A percentile compares a stretch with the other conserved stretches of the same genome.
phyloP scores from a whole-genome alignment of 768 basidiomycete species.

The Tylopilus rubrobrunneus region DNA sequence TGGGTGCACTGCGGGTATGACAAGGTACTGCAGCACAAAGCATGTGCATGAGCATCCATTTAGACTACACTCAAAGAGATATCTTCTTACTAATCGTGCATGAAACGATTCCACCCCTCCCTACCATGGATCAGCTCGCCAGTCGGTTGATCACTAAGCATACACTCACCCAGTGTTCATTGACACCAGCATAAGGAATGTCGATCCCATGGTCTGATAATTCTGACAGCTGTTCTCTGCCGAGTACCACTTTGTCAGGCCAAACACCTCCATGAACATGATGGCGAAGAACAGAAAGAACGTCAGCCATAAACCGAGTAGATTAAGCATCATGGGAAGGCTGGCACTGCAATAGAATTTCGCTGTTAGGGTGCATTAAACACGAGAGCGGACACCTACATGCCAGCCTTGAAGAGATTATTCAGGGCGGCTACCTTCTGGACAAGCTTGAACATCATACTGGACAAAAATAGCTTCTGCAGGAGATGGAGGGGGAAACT shows the following conservation, averaged over 20 bases:
- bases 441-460: too few relatives aligned
- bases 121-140: constrained; percentile 35
- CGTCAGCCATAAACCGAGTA: constrained; percentile 64
- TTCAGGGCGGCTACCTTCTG: too few relatives aligned
- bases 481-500: too few relatives aligned
- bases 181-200: constrained; percentile 86
- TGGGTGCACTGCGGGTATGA: constrained; percentile 80
- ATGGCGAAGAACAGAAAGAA: constrained; percentile 91
- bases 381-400: too few relatives aligned
- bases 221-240: constrained; percentile 62
- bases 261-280: constrained; percentile 85
- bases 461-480: too few relatives aligned
- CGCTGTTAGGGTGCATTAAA: too few relatives aligned
- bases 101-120: constrained; percentile 95
- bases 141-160: not conserved
- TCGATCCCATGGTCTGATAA: constrained; percentile 71
- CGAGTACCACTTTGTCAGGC: constrained; percentile 79
- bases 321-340: too few relatives aligned
- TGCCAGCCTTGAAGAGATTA: too few relatives aligned
- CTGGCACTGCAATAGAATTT: too few relatives aligned
- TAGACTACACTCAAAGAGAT: not conserved
- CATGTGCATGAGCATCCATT: not conserved
- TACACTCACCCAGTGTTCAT: constrained; percentile 83
- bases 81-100: constrained; percentile 89
- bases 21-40: constrained; percentile 54